A percentile compares a stretch with the other conserved stretches of the same genome.
Conservation (phyloP, 75 land plant genomes). For the Chamaecyparis obtusa region DNA sequence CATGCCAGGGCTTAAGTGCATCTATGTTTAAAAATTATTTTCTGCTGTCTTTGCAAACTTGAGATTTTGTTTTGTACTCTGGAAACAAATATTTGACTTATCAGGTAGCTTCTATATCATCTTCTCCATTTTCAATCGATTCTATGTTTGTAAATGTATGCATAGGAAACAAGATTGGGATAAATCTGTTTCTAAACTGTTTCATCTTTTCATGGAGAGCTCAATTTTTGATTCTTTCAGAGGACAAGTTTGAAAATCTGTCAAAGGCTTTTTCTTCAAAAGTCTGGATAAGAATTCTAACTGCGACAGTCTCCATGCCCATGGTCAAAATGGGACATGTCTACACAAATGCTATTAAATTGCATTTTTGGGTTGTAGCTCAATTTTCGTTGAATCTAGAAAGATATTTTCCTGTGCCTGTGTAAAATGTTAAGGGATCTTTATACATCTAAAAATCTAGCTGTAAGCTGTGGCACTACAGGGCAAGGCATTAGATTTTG, state of each 20-base stretch:
- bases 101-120: no score
- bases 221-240: neutral
- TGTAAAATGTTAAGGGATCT: neutral
- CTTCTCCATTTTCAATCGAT: no score
- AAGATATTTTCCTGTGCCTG: neutral
- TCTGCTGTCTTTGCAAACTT: neutral
- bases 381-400: neutral
- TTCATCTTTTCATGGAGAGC: neutral
- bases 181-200: neutral
- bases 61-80: no score
- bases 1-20: neutral
- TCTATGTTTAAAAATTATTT: neutral
- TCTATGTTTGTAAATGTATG: no score
- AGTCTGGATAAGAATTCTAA: neutral
- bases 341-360: neutral
- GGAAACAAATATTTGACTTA: no score
- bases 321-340: neutral
- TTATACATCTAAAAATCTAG: neutral
- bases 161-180: no score
- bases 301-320: neutral
- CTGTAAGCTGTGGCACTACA: neutral
- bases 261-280: neutral
- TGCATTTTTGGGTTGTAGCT: neutral
- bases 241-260: neutral
- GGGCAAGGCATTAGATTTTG: neutral